phyloP scores from a whole-genome alignment of 495 filamentous ascomycete genomes.

The Extremus antarcticus region DNA sequence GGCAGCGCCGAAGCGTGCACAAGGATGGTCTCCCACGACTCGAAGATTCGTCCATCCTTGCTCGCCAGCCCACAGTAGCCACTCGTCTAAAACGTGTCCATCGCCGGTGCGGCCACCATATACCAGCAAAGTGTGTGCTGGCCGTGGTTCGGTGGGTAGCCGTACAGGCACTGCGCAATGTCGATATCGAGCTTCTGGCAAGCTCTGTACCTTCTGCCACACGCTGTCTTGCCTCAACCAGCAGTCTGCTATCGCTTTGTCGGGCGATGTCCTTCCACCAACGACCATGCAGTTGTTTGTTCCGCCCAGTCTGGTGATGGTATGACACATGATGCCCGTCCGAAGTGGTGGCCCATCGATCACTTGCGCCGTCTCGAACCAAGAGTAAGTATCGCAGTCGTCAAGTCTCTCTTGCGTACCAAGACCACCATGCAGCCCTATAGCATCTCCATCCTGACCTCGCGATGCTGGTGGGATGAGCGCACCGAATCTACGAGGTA shows the following conservation, averaged over 20 bases:
- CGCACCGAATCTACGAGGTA: slow-evolving; percentile 13
- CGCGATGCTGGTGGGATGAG: slow-evolving; percentile 13
- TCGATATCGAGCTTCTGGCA: slow-evolving; percentile 58
- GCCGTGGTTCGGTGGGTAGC: slow-evolving; percentile 14
- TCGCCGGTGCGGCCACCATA: slow-evolving; percentile 59
- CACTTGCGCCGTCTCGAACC: slow-evolving; percentile 16
- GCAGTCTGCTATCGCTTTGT: slow-evolving; percentile 53
- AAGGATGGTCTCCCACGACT: slow-evolving; percentile 32
- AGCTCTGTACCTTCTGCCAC: slow-evolving; percentile 53
- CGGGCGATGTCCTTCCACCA: slow-evolving; percentile 71
- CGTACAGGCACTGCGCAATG: slow-evolving; percentile 53
- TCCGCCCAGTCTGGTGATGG: slow-evolving; percentile 47
- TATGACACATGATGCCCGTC: slow-evolving; percentile 62
- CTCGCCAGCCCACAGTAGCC: slow-evolving; percentile 51
- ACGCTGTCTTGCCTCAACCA: slow-evolving; percentile 51
- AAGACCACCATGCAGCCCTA: slow-evolving; percentile 43
- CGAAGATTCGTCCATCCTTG: slow-evolving; percentile 42
- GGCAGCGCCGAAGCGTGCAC: slow-evolving; percentile 51
- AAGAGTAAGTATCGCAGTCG: slow-evolving; percentile 48
- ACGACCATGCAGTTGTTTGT: slow-evolving; percentile 46
- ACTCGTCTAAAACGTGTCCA: slow-evolving; percentile 46
- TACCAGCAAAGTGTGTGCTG: slow-evolving; percentile 41
- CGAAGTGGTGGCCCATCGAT: slow-evolving; percentile 30
- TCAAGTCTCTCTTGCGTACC: slow-evolving; percentile 40
- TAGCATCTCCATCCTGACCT: slow-evolving; percentile 13